These are phyloP conservation scores for Blastobotrys americana DNA, from an alignment of 805 yeast genomes.

Conservation along the genomic window DNA sequence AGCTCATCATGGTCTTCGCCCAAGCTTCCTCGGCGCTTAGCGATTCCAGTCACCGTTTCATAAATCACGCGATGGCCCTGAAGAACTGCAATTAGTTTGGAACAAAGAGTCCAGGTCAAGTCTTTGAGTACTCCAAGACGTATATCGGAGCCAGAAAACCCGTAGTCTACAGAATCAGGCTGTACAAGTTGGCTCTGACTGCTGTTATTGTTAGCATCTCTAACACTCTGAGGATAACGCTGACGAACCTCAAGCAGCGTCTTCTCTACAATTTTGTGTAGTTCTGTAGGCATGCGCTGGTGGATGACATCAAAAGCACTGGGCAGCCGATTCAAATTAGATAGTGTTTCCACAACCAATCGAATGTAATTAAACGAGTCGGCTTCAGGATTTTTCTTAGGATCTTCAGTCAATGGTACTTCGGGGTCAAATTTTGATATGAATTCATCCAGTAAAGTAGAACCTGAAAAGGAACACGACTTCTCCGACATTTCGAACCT, in stretches of 20 bases:
- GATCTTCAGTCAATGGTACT: conserved; percentile 21
- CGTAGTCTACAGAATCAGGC: conserved; percentile 20
- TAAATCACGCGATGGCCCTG: conserved; percentile 63
- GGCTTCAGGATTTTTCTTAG: conserved; percentile 32
- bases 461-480: conserved; percentile 17
- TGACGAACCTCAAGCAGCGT: conserved; percentile 58
- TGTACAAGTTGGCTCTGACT: conserved; percentile 13
- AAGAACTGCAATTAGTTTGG: conserved; percentile 52
- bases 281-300: conserved; percentile 52
- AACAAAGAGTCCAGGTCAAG: conserved; percentile 62
- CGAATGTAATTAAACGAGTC: conserved; percentile 51
- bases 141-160: conserved; percentile 38
- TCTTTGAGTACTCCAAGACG: conserved; percentile 56
- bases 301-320: conserved; percentile 48
- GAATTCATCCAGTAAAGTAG: conserved; percentile 20
- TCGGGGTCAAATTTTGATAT: conserved; percentile 11
- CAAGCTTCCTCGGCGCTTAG: conserved; percentile 15
- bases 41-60: conserved; percentile 38
- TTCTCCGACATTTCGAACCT: conserved; percentile 21
- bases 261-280: conserved; percentile 54
- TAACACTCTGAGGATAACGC: conserved; percentile 42
- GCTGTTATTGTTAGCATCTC: conserved; percentile 11
- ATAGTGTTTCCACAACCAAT: conserved; percentile 47
- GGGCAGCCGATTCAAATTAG: conserved; percentile 54
- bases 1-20: conserved; percentile 3